phyloP scores from a whole-genome alignment of 768 basidiomycete species.

The Chalciporus sphaerocephalus region DNA sequence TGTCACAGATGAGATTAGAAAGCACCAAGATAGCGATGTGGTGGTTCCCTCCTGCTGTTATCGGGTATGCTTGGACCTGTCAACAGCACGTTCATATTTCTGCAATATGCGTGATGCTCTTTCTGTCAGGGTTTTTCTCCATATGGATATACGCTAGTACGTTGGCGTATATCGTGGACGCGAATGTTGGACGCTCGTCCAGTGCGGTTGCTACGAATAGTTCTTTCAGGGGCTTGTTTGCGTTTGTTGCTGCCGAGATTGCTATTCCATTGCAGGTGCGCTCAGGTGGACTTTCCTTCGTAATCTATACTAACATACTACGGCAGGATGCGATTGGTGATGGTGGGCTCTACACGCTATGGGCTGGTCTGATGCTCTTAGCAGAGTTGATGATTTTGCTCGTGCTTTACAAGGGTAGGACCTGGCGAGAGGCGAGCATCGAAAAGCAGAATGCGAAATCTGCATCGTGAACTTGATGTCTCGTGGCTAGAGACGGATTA shows the following conservation, averaged over 20 bases:
- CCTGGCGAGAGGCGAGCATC: constrained; percentile 56
- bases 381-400: constrained; percentile 54
- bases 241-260: constrained; percentile 67
- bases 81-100: constrained; percentile 60
- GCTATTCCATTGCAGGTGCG: constrained; percentile 64
- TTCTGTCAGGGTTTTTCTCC: constrained; percentile 67
- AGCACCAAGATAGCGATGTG: constrained; percentile 58
- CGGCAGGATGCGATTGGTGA: constrained; percentile 67
- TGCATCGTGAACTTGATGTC: not conserved
- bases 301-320: not conserved
- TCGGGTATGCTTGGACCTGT: constrained; percentile 77
- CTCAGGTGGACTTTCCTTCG: not conserved
- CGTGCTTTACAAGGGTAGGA: constrained; percentile 55
- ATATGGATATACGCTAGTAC: constrained; percentile 69
- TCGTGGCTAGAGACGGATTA: not conserved
- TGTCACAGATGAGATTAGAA: constrained; percentile 62
- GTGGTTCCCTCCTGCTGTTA: constrained; percentile 48
- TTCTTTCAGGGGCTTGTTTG: constrained; percentile 63
- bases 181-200: constrained; percentile 77
- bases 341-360: constrained; percentile 75
- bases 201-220: constrained; percentile 75
- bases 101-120: constrained; percentile 69
- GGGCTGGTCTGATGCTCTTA: constrained; percentile 52
- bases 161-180: constrained; percentile 83
- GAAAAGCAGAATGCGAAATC: constrained; percentile 33